Evolutionary conservation across 2,329 filamentous ascomycete species (phyloP).

Genomic region (Gaeumannomyces tritici): DNA sequence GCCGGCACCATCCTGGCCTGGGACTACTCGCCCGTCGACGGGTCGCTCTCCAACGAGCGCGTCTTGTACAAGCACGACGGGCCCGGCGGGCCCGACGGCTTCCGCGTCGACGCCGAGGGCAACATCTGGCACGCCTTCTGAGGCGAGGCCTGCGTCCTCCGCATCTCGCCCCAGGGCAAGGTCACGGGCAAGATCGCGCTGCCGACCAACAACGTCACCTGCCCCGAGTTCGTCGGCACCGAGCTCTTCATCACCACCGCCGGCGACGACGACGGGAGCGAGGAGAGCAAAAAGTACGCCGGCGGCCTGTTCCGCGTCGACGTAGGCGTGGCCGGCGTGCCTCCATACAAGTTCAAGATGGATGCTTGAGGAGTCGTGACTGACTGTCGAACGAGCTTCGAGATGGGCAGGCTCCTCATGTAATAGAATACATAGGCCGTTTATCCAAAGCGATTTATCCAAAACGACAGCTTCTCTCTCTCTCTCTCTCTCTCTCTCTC

Average conservation of each 20-base stretch:
- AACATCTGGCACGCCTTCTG: conserved; percentile 85
- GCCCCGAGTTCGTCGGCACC: conserved; percentile 67
- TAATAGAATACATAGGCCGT: neutral
- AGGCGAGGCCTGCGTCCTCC: conserved; percentile 65
- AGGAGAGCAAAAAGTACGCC: conserved; percentile 51
- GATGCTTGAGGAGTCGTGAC: neutral
- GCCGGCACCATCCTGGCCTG: conserved; percentile 61
- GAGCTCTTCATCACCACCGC: conserved; percentile 74
- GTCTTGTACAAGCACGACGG: conserved; percentile 63
- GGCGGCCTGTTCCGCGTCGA: conserved; percentile 70
- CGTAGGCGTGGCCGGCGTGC: conserved; percentile 60
- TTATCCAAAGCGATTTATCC: neutral
- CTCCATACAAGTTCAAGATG: conserved; percentile 55
- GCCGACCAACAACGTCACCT: conserved; percentile 73
- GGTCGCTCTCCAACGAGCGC: conserved; percentile 57
- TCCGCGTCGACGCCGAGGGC: conserved; percentile 75
- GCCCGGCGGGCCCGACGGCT: conserved; percentile 68
- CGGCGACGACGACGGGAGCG: conserved; percentile 52
- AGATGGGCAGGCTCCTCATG: neutral
- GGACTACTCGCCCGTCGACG: conserved; percentile 59
- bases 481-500: too few relatives aligned
- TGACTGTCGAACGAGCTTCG: neutral
- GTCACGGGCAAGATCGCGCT: conserved; percentile 66
- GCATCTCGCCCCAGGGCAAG: conserved; percentile 57
- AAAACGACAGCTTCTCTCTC: too few relatives aligned